Evolutionary conservation across 495 filamentous ascomycete species (phyloP).

Genomic region (Xylona heveae): DNA sequence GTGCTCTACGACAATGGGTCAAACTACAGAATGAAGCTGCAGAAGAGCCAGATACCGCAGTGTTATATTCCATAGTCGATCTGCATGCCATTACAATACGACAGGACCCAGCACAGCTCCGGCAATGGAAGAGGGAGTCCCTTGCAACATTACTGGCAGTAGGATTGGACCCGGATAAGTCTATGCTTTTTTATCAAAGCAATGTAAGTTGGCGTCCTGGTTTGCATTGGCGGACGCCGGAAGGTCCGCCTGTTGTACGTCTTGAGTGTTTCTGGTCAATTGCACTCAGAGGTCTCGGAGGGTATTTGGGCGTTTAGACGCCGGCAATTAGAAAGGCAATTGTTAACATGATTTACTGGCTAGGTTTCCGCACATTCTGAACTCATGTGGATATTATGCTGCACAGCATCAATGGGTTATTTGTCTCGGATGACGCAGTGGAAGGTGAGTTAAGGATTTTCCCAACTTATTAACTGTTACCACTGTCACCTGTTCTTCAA

Average conservation of each 20-base stretch:
- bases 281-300: too few species aligned
- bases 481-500: too few species aligned
- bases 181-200: conserved; percentile 77
- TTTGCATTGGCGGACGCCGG: too few species aligned
- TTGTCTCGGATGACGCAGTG: conserved; percentile 92
- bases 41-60: conserved; percentile 27
- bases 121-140: conserved; percentile 42
- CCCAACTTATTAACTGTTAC: too few species aligned
- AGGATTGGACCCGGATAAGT: conserved; percentile 53
- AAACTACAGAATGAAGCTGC: conserved; percentile 43
- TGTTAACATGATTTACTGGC: too few species aligned
- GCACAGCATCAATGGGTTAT: conserved; percentile 72
- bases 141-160: conserved; percentile 66
- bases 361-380: conserved; percentile 64
- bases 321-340: too few species aligned
- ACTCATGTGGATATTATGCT: conserved; percentile 91
- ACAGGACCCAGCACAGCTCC: conserved; percentile 35
- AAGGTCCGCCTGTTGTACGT: too few species aligned
- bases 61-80: conserved; percentile 77
- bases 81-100: conserved; percentile 75
- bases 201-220: too few species aligned
- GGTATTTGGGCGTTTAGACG: too few species aligned
- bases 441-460: conserved; percentile 55
- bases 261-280: too few species aligned
- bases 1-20: conserved; percentile 76